Conservation (phyloP, 768 basidiomycete species). For the Pisolithus orientalis region DNA sequence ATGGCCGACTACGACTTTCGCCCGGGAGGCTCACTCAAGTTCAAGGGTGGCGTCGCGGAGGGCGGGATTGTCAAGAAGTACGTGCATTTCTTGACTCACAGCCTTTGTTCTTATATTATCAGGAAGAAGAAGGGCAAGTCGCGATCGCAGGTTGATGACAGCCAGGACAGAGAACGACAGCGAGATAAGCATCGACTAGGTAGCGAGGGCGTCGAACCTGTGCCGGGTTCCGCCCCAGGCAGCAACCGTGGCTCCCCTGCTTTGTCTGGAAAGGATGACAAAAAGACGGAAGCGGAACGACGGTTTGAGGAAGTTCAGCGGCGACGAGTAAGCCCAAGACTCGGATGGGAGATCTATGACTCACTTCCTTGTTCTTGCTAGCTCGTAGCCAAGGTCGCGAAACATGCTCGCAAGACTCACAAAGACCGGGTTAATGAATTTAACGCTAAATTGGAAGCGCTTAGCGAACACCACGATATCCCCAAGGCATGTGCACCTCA, state of each 20-base stretch:
- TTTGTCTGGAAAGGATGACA: conserved; percentile 38
- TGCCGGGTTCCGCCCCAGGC: conserved; percentile 41
- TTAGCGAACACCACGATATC: conserved; percentile 93
- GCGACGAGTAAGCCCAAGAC: conserved; percentile 51
- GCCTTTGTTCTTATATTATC: conserved; percentile 8
- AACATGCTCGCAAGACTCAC: conserved; percentile 78
- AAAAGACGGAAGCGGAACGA: conserved; percentile 82
- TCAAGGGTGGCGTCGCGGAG: conserved; percentile 77
- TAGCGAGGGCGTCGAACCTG: conserved; percentile 39
- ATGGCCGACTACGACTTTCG: conserved; percentile 86
- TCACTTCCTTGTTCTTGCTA: conserved; percentile 25
- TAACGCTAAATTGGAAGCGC: conserved; percentile 76
- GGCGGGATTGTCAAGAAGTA: conserved; percentile 84
- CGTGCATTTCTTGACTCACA: conserved; percentile 17
- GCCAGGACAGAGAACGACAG: conserved; percentile 38
- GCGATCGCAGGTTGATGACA: conserved; percentile 50
- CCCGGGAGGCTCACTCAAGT: conserved; percentile 83
- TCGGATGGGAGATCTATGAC: neutral
- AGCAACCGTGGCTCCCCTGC: conserved; percentile 61
- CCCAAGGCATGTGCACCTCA: conserved; percentile 58
- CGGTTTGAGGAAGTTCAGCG: conserved; percentile 86
- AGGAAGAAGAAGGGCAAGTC: conserved; percentile 85
- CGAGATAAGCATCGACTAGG: conserved; percentile 44
- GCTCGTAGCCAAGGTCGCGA: conserved; percentile 71
- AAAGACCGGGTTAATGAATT: conserved; percentile 92